These are phyloP conservation scores for Saksenaea vasiformis DNA, from an alignment of 371 early-diverging fungal species.

Conservation along the genomic window DNA sequence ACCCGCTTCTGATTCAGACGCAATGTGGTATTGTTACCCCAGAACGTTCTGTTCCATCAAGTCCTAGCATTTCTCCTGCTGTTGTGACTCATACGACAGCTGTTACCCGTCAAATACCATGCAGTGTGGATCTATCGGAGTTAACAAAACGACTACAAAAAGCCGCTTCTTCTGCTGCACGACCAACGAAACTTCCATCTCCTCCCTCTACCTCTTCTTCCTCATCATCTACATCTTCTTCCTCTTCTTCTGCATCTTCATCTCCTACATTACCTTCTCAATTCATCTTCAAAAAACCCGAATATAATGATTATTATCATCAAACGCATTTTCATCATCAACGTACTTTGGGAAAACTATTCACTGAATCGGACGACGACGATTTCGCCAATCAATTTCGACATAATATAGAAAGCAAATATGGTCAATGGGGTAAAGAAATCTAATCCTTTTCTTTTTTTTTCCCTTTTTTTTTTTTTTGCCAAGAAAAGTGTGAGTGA, in stretches of 20 bases:
- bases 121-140: conserved; percentile 26
- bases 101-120: conserved; percentile 28
- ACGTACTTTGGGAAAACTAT: not conserved
- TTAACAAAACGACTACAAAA: conserved; percentile 27
- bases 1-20: conserved; percentile 6
- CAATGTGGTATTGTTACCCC: conserved; percentile 22
- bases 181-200: not conserved
- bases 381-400: conserved; percentile 35
- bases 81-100: conserved; percentile 32
- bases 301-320: conserved; percentile 38
- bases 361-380: not conserved
- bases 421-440: conserved; percentile 52
- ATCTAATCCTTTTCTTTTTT: too few relatives aligned
- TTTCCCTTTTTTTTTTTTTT: too few relatives aligned
- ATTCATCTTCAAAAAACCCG: conserved; percentile 41
- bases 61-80: conserved; percentile 32
- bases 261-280: conserved; percentile 23
- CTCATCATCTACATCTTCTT: conserved; percentile 6
- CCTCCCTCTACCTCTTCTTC: not conserved
- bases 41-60: conserved; percentile 31
- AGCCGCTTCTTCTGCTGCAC: conserved; percentile 13
- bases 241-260: not conserved
- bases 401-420: conserved; percentile 35
- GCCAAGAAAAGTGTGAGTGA: conserved; percentile 1
- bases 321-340: conserved; percentile 41